Base-by-base conservation (phyloP, 345 rosid genomes). In the Aurinia saxatilis region DNA sequence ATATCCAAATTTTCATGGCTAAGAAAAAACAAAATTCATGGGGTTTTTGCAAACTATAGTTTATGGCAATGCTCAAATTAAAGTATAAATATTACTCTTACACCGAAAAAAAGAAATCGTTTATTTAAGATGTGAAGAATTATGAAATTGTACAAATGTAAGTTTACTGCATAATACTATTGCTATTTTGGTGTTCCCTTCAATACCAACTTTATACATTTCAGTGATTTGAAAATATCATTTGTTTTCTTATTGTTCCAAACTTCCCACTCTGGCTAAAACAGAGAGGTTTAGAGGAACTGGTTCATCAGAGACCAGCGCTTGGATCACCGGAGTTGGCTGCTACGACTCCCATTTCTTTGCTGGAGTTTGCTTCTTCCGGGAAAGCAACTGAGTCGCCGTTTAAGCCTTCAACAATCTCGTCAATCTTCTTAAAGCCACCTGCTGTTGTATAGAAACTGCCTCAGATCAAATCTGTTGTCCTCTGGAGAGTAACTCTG, bases 401-500 rank as follows among this genome's bases (percentile, higher is more conserved):
- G 18, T 84, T 76, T 48, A 90, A 41, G 45, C 77, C 75, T 19
- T 75, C 35, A 49, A 90, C 99, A 27, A 93, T 84, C 58, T 90
- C 82, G 30, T 90, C 97, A 4, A 93, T 87, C 84, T 86, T 87
- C 16, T 83, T 76, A 51, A 87, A 90, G 88, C 99, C 97, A 90
- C 69, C 78, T 80, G 39, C 80, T 69, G 5, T 87, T 93, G 73
- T 93, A 93, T 42, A 93, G 79, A 63, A 90, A 86, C 78, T 90
- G 99, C 12, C 95, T 88, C 19, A 86, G 86, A 73, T 90, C 99
- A 0, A 83, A 90, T 73, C 96, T 83, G 52, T 84, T 87, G 70
- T 90, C 99, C 60, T 93, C 99, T 0, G 99, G 96, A 15, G 99
- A 87, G 63, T 86, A 93, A 57, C 92, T 84, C 99, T 93, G 90